phyloP scores from a whole-genome alignment of 1,139 yeast species.

The Meyerozyma elateridarum region DNA sequence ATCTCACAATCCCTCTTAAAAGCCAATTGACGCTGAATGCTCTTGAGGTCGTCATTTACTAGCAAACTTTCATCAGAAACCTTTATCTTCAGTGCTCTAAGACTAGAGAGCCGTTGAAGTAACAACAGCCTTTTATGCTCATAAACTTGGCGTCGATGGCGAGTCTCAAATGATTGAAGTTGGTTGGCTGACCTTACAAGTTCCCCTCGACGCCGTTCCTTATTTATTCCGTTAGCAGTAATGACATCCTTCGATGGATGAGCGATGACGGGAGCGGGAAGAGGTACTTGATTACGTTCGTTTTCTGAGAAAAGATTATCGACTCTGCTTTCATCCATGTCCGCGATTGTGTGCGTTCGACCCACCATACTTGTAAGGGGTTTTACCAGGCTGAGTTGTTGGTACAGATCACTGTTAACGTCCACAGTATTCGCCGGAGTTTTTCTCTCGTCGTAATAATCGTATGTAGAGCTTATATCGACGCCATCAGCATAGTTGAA shows the following conservation, averaged over 20 bases:
- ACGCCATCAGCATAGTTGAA: background rate
- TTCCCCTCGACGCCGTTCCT: slow-evolving; percentile 7
- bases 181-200: slow-evolving; percentile 5
- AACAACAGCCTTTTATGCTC: slow-evolving; percentile 20
- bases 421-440: background rate
- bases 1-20: slow-evolving; percentile 31
- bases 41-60: slow-evolving; percentile 28
- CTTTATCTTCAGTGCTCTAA: slow-evolving; percentile 23
- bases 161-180: slow-evolving; percentile 11
- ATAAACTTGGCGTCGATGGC: slow-evolving; percentile 20
- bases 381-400: background rate
- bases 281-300: background rate
- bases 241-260: slow-evolving; percentile 7
- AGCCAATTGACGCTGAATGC: slow-evolving; percentile 15
- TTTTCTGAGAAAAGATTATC: no score
- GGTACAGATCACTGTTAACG: slow-evolving; percentile 1
- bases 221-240: slow-evolving; percentile 7
- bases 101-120: slow-evolving; percentile 21
- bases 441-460: background rate
- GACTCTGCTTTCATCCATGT: no score
- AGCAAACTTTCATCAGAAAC: slow-evolving; percentile 17
- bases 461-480: background rate
- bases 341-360: no score
- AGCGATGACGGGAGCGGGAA: background rate
- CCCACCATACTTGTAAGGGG: slow-evolving; percentile 1